Base-by-base conservation (phyloP, 2,329 filamentous ascomycete species). In the Paraconiothyrium brasiliense region DNA sequence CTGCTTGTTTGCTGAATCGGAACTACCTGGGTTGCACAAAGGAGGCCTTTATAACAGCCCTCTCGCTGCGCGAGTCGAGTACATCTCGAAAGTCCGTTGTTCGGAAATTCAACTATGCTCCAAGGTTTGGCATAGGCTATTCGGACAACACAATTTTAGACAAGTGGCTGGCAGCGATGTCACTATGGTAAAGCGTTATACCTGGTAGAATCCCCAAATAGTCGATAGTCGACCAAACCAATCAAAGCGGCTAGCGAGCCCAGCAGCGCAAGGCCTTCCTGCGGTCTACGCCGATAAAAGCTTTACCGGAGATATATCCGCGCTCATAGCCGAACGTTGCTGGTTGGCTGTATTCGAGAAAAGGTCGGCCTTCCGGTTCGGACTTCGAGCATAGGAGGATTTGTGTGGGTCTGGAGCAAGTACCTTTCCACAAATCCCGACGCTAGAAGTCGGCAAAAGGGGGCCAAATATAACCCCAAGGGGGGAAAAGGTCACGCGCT, bases 11-110 rank as follows among this genome's bases (percentile, higher is more conserved):
- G 51, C 39, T 54, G 39, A 1, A 11, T 16, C 22, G 13, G 20
- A 20, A 44, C 20, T 14, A 39, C 34, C 8, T 13, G 34, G 20
- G 34, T 39, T 16, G 49, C 34, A 24, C 43, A 46, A 46, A 20
- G 39, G 4, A 41, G 39, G 39, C 39, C 16, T 51, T 51, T 51
- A 51, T 51, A 51, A 24, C n/a, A 11, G 47, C 22, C 11, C 22
- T 51, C 32, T 35, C 1, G 48, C 48, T 35, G 32, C 7, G 8
- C 16, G 4, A 14, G 6, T 37, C 24, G 32, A 32, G 2, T 9
- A 24, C 48, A 51, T 37, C 3, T 51, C 48, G 13, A 20, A 3
- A 22, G 3, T 37, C 20, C 48, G 48, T n/a, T 24, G 32, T 51
- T 37, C 48, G 48, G 48, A 51, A 7, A 51, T 51, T 22, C 48